A percentile compares a stretch with the other conserved stretches of the same genome.
phyloP scores from a whole-genome alignment of 352 stramenopile genomes.

The Bremia lactucae region DNA sequence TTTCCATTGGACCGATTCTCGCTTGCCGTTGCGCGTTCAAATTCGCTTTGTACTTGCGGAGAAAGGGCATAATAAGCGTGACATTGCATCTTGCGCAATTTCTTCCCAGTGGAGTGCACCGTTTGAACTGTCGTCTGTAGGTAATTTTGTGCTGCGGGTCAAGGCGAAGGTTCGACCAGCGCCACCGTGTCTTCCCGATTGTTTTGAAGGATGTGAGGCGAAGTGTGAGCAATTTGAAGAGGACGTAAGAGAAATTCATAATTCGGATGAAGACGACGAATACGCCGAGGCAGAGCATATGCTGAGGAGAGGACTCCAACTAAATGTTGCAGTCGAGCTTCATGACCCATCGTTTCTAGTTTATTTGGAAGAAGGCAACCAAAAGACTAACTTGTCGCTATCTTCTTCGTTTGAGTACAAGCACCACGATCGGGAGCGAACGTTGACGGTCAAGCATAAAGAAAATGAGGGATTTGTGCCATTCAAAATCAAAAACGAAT shows the following conservation, averaged over 20 bases:
- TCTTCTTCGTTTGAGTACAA: conserved; percentile 24
- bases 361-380: conserved; percentile 38
- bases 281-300: conserved; percentile 24
- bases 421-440: conserved; percentile 16
- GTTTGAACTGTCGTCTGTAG: conserved; percentile 70
- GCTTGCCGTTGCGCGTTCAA: conserved; percentile 53
- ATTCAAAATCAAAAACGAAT: conserved; percentile 79
- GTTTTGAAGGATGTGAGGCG: conserved; percentile 26
- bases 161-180: conserved; percentile 42
- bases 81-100: conserved; percentile 20
- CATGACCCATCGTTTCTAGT: conserved; percentile 71
- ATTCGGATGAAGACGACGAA: conserved; percentile 32
- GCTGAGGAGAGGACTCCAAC: conserved; percentile 29
- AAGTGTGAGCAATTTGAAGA: conserved; percentile 18
- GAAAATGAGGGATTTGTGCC: conserved; percentile 57
- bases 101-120: conserved; percentile 67
- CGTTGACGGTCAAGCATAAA: conserved; percentile 21
- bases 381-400: conserved; percentile 14
- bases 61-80: conserved; percentile 10
- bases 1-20: conserved; percentile 68
- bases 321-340: conserved; percentile 72
- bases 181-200: conserved; percentile 27
- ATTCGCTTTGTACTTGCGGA: conserved; percentile 51
- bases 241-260: conserved; percentile 14
- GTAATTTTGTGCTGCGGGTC: conserved; percentile 70